Evolutionary conservation across 78 protist species (phyloP).

Genomic region (Guillardia theta): DNA sequence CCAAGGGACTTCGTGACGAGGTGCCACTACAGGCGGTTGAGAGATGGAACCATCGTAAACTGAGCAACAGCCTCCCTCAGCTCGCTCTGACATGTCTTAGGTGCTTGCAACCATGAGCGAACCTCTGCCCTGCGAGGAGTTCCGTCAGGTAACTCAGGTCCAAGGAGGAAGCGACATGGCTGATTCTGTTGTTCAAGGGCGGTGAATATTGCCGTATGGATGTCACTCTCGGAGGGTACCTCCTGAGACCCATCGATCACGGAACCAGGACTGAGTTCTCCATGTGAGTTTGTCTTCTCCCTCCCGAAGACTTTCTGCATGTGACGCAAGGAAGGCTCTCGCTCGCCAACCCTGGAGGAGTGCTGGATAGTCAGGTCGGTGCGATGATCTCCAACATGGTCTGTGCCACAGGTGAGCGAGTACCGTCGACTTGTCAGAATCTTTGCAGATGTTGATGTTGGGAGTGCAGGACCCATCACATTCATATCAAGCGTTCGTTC

Average conservation of each 20-base stretch:
- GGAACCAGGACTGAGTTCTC: not conserved
- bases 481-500: too few species aligned
- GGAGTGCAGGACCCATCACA: too few species aligned
- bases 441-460: too few species aligned
- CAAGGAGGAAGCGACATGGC: not conserved
- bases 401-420: not conserved
- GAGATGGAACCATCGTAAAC: not conserved
- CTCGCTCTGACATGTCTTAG: not conserved
- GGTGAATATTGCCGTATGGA: conserved; percentile 1
- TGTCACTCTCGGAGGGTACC: not conserved
- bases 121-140: too few species aligned
- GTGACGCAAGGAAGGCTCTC: not conserved
- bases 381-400: not conserved
- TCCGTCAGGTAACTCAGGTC: not conserved
- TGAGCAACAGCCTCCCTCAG: not conserved
- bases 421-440: too few species aligned
- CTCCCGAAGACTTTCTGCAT: not conserved
- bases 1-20: conserved; percentile 1
- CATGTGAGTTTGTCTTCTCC: not conserved
- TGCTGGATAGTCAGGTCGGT: not conserved
- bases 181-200: not conserved
- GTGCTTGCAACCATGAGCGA: conserved; percentile 9
- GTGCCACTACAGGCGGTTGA: not conserved
- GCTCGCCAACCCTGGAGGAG: conserved; percentile 15
- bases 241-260: not conserved